Percentiles rank a stretch among this genome's conserved stretches.
Evolutionary conservation across 495 filamentous ascomycete species (phyloP).

Genomic region (Saxispiralis lemnorum): DNA sequence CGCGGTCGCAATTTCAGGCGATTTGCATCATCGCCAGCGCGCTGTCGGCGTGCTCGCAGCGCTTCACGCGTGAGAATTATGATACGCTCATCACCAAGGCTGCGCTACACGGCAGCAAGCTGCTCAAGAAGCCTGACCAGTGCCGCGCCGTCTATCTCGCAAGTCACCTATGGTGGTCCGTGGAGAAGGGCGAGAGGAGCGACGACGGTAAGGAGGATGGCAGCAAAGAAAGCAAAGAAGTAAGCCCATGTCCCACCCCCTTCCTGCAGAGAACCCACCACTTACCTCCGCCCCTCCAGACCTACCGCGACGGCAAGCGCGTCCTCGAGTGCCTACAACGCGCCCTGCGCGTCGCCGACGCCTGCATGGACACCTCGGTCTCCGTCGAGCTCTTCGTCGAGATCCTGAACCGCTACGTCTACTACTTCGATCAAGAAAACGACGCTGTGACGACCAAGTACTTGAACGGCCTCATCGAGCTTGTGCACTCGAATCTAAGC

Average conservation of each 20-base stretch:
- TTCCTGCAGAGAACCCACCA: too few species aligned
- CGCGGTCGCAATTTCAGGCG: slow-evolving; percentile 89
- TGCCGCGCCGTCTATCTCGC: slow-evolving; percentile 92
- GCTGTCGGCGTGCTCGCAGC: slow-evolving; percentile 60
- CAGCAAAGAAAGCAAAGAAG: slow-evolving; percentile 34
- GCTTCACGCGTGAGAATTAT: slow-evolving; percentile 86
- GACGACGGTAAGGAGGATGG: slow-evolving; percentile 35
- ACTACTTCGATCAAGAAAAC: slow-evolving; percentile 98
- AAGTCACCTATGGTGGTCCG: slow-evolving; percentile 94
- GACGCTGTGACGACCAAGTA: slow-evolving; percentile 96
- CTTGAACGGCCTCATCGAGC: slow-evolving; percentile 90
- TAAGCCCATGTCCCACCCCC: too few species aligned
- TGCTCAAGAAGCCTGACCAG: slow-evolving; percentile 95
- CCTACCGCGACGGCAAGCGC: slow-evolving; percentile 92
- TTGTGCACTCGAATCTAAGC: slow-evolving; percentile 88
- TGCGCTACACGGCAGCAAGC: slow-evolving; percentile 87
- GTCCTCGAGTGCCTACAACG: slow-evolving; percentile 93
- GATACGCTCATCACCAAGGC: slow-evolving; percentile 97
- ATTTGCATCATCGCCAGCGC: slow-evolving; percentile 87
- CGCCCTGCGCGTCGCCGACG: slow-evolving; percentile 86
- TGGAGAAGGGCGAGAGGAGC: slow-evolving; percentile 61
- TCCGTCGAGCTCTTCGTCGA: slow-evolving; percentile 96
- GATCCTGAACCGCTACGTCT: slow-evolving; percentile 94
- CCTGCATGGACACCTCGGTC: slow-evolving; percentile 98
- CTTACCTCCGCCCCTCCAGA: slow-evolving; percentile 33